These are phyloP conservation scores for Cronartium ribicola DNA, from an alignment of 1,284 basidiomycete genomes.

Conservation along the genomic window DNA sequence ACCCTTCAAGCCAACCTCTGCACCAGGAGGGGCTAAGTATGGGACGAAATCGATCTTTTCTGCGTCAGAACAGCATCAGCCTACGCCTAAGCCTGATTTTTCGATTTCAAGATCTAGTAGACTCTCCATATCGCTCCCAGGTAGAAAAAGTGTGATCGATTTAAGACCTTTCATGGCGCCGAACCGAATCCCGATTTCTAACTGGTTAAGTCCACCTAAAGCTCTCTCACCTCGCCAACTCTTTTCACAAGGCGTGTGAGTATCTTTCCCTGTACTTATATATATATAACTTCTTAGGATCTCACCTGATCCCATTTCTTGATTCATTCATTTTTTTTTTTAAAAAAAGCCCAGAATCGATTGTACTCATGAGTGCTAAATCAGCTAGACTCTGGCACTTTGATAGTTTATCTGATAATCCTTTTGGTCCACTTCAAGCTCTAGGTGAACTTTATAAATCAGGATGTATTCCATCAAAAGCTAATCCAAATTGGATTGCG, in stretches of 20 bases:
- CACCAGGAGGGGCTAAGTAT: background rate
- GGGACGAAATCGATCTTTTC: too few species aligned
- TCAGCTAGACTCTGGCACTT: constrained; percentile 30
- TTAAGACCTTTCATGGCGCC: constrained; percentile 3
- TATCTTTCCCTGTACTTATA: background rate
- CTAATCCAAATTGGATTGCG: constrained; percentile 32
- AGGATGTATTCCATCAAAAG: constrained; percentile 8
- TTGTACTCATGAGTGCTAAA: constrained; percentile 35
- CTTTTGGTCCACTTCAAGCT: constrained; percentile 35
- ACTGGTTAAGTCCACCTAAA: constrained; percentile 28
- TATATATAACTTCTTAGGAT: background rate
- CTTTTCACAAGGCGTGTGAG: constrained; percentile 33
- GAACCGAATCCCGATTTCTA: constrained; percentile 11
- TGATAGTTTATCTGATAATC: constrained; percentile 26
- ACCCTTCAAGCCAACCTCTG: constrained; percentile 29
- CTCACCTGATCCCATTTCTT: background rate
- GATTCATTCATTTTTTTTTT: background rate
- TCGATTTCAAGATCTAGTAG: background rate
- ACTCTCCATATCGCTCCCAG: background rate
- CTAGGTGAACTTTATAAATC: constrained; percentile 21
- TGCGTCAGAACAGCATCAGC: background rate
- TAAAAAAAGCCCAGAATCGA: constrained; percentile 25
- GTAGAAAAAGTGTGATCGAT: constrained; percentile 2
- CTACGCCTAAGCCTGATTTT: constrained; percentile 1
- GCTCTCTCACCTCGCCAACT: constrained; percentile 31